These are phyloP conservation scores for Aspergillus affinis DNA, from an alignment of 495 filamentous ascomycete genomes.

Conservation along the genomic window DNA sequence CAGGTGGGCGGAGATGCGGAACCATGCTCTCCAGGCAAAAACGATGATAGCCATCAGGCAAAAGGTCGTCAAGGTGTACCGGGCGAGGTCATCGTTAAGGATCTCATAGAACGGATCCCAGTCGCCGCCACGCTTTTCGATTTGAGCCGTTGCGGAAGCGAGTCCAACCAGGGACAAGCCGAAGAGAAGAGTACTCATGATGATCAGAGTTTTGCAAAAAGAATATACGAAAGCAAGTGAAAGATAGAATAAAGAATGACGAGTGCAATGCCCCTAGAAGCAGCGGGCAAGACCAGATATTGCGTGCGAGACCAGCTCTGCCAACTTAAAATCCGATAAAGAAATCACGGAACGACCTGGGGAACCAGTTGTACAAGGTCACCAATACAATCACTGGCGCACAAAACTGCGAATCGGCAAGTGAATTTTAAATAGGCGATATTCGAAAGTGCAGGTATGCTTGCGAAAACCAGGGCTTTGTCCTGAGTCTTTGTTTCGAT, in stretches of 20 bases:
- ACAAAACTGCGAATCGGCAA: not conserved
- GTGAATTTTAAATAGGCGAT: not conserved
- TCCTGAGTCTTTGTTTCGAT: not conserved
- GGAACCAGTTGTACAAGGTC: not conserved
- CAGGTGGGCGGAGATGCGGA: conserved; percentile 57
- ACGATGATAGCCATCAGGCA: conserved; percentile 48
- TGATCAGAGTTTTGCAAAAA: not conserved
- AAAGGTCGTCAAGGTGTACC: conserved; percentile 48
- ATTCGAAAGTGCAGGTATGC: not conserved
- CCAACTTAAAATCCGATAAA: conserved; percentile 10
- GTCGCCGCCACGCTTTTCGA: conserved; percentile 31
- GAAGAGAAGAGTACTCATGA: conserved; percentile 19
- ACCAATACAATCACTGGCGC: not conserved
- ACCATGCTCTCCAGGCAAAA: conserved; percentile 52
- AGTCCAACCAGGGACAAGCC: conserved; percentile 32
- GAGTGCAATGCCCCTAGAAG: conserved; percentile 1
- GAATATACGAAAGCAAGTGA: not conserved
- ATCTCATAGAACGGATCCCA: conserved; percentile 30
- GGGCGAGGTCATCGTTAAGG: conserved; percentile 40
- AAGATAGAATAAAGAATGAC: conserved; percentile 1
- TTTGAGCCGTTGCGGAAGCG: conserved; percentile 23
- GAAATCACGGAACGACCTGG: conserved; percentile 3
- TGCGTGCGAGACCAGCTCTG: conserved; percentile 28
- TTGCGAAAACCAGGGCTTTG: not conserved
- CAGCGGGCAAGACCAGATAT: not conserved